Evolutionary conservation across 2,329 filamentous ascomycete genomes (phyloP).

Genomic region (Aspergillus sp.): DNA sequence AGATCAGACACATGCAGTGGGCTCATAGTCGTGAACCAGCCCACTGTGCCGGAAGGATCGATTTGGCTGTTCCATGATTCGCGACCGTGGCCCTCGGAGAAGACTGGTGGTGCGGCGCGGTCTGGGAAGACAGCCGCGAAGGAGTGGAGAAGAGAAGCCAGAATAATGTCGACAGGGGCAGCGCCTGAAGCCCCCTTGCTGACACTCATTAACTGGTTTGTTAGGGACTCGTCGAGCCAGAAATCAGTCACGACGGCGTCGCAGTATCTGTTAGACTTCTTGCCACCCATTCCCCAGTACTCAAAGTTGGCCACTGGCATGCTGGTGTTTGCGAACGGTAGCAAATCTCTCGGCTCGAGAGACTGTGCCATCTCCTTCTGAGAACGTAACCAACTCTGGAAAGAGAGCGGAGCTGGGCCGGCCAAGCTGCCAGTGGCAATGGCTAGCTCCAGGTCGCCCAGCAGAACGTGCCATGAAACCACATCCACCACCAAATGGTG

Average conservation of each 20-base stretch:
- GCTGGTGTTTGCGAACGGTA: background rate
- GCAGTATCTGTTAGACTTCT: background rate
- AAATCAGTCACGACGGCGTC: background rate
- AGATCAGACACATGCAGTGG: constrained; percentile 3
- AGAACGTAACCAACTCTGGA: background rate
- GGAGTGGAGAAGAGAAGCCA: constrained; percentile 8
- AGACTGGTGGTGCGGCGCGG: constrained; percentile 12
- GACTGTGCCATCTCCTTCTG: background rate
- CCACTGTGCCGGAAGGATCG: constrained; percentile 13
- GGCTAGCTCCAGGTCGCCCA: constrained; percentile 7
- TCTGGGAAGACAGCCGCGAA: constrained; percentile 11
- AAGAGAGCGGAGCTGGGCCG: background rate
- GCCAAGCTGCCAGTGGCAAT: background rate
- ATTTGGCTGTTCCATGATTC: constrained; percentile 10
- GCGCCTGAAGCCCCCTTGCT: constrained; percentile 5
- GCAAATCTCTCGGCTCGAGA: background rate
- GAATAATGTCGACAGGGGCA: constrained; percentile 12
- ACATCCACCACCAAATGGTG: constrained; percentile 12
- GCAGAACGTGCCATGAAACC: constrained; percentile 11
- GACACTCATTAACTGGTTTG: background rate
- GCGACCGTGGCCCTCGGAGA: constrained; percentile 19
- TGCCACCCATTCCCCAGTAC: background rate
- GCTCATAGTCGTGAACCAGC: constrained; percentile 12
- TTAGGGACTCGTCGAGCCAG: background rate
- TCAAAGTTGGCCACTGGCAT: background rate